Percentiles rank a stretch among this genome's conserved stretches.
Evolutionary conservation across 1,284 basidiomycete genomes (phyloP).

Genomic region (Cutaneotrichosporon sp.): DNA sequence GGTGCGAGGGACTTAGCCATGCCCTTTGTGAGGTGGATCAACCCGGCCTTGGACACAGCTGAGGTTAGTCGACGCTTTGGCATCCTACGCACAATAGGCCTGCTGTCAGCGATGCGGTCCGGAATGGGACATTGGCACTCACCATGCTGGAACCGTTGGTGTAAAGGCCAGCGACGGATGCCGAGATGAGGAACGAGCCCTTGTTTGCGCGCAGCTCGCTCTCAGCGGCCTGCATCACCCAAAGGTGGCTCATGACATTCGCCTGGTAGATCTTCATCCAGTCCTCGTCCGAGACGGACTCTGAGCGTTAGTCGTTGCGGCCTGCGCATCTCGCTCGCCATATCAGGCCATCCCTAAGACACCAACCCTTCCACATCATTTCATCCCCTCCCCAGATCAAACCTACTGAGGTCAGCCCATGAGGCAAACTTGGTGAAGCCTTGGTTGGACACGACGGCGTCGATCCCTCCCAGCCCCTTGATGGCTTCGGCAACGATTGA

Average conservation of each 20-base stretch:
- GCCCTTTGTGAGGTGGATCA: conserved; percentile 22
- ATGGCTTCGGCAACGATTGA: conserved; percentile 12
- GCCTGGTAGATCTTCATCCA: conserved; percentile 23
- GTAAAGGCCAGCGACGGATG: conserved; percentile 19
- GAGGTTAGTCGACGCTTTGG: neutral
- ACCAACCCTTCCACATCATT: too few relatives aligned
- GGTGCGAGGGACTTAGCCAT: conserved; percentile 25
- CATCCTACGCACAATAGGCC: conserved; percentile 4
- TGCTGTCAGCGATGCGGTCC: neutral
- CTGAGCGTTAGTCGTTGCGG: conserved; percentile 15
- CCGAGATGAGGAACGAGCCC: conserved; percentile 22
- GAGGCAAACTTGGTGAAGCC: conserved; percentile 24
- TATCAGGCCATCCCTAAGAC: too few relatives aligned
- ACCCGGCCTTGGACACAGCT: conserved; percentile 22
- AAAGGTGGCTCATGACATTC: conserved; percentile 26
- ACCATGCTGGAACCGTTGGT: conserved; percentile 28
- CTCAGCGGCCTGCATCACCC: conserved; percentile 24
- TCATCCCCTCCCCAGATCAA: too few relatives aligned
- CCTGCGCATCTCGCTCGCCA: too few relatives aligned
- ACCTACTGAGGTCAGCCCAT: conserved; percentile 24
- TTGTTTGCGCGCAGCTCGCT: conserved; percentile 20
- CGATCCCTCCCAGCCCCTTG: conserved; percentile 21
- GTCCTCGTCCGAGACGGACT: conserved; percentile 19
- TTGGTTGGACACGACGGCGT: conserved; percentile 23
- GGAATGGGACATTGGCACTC: neutral